phyloP scores from a whole-genome alignment of 805 yeast species.

The Vanderwaltozyma polyspora region DNA sequence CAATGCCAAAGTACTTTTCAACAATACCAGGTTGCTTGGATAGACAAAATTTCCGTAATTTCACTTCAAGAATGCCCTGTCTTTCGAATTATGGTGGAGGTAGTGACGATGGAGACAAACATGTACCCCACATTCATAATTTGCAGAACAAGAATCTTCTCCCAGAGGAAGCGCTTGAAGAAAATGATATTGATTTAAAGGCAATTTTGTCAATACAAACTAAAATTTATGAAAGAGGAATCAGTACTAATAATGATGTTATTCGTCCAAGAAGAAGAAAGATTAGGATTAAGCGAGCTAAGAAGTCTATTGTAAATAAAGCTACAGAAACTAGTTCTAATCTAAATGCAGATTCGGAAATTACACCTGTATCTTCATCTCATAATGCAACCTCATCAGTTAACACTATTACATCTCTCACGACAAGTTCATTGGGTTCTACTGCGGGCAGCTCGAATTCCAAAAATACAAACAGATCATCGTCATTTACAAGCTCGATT shows the following conservation, averaged over 20 bases:
- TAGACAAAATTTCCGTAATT: slow-evolving; percentile 25
- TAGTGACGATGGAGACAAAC: slow-evolving; percentile 3
- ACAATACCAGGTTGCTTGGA: slow-evolving; percentile 26
- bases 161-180: slow-evolving; percentile 17
- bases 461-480: no score
- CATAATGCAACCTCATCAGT: no score
- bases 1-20: slow-evolving; percentile 33
- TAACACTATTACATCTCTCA: no score
- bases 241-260: slow-evolving; percentile 15
- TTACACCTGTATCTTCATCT: no score
- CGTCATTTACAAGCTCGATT: no score
- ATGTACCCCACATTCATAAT: not conserved
- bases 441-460: no score
- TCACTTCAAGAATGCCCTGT: slow-evolving; percentile 25
- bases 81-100: slow-evolving; percentile 15
- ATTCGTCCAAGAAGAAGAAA: slow-evolving; percentile 24
- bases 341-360: not conserved
- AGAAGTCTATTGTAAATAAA: not conserved
- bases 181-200: slow-evolving; percentile 14
- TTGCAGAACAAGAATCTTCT: slow-evolving; percentile 10
- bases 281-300: slow-evolving; percentile 6
- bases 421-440: no score
- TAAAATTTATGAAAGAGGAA: slow-evolving; percentile 20
- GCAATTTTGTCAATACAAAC: slow-evolving; percentile 25
- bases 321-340: not conserved